Evolutionary conservation across 257 asterid genomes (phyloP).

Genomic region (Rauvolfia tetraphylla): DNA sequence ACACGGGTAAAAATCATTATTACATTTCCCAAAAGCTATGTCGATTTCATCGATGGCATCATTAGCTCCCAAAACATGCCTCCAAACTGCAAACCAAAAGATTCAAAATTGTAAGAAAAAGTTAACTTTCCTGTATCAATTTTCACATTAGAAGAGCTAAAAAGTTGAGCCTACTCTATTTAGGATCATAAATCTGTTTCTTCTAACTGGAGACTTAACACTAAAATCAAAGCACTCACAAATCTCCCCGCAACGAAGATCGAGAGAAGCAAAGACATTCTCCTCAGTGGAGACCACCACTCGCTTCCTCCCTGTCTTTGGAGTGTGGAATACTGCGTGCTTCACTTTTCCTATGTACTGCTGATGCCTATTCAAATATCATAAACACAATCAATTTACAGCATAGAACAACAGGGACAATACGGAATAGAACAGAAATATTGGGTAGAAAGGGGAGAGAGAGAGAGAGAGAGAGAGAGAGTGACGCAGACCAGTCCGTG

Average conservation of each 20-base stretch:
- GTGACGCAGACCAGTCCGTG: slow-evolving; percentile 66
- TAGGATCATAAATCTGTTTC: background rate
- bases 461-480: slow-evolving; percentile 15
- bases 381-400: slow-evolving; percentile 25
- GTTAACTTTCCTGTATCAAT: background rate
- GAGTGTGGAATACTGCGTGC: slow-evolving; percentile 94
- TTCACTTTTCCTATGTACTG: slow-evolving; percentile 95
- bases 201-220: background rate
- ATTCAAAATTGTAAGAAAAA: background rate
- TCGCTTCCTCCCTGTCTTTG: slow-evolving; percentile 90
- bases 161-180: background rate
- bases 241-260: slow-evolving; percentile 96
- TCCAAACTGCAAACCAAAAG: slow-evolving; percentile 74
- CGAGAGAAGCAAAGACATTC: slow-evolving; percentile 89
- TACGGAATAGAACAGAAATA: slow-evolving; percentile 28
- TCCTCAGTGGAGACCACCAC: slow-evolving; percentile 91
- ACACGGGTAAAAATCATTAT: slow-evolving; percentile 1
- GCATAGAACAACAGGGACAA: slow-evolving; percentile 29
- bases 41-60: slow-evolving; percentile 73
- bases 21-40: slow-evolving; percentile 90
- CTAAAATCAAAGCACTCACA: slow-evolving; percentile 41
- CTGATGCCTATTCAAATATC: slow-evolving; percentile 61
- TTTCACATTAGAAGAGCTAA: background rate
- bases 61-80: slow-evolving; percentile 84
- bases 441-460: slow-evolving; percentile 33